Evolutionary conservation across 108 stramenopile species (phyloP), one percentile per base, ranked within the genome.

Genomic region (Cyclotella distinguenda): DNA sequence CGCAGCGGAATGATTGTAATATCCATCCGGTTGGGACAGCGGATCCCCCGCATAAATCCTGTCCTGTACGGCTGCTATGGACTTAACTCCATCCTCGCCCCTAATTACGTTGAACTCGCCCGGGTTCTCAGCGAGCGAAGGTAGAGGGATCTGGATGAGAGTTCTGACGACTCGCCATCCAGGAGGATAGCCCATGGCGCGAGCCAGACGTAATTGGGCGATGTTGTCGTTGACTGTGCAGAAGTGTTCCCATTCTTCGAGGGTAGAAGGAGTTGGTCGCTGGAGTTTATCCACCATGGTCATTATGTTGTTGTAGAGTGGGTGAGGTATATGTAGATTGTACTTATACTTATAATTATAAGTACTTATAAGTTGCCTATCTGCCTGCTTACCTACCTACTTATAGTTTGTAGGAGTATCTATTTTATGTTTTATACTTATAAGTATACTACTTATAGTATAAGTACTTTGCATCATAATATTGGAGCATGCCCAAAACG

Each of bases 181-280:
- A 28, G 70, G 72, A 10, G 91, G 91, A 68, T 93, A 93, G 27
- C 91, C 91, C 68, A 93, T 68, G 36, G 91, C 88, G 9, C 79
- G 82, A 4, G 91, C 91, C 13, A 93, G 64, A 9, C 78, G 72
- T 18, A 62, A 44, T 39, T 79, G 73, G 30, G 78, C 72, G 33
- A 39, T 62, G 60, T 69, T 68, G 35, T 79, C 73, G 57, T 70
- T 66, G 64, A 70, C 45, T 34, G 77, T 78, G 64, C 60, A 52
- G 52, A 70, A 78, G 21, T 64, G 62, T 39, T 70, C 59, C 77
- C 77, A 78, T 47, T 65, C 68, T n/a, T 67, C 66, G 34, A 78
- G 62, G 47, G 77, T 70, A 50, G 77, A 66, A 15, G 77, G 77
- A 25, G 77, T 78, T 2, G 68, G 64, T 6, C 64, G 68, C 28